Evolutionary conservation across 805 yeast species (phyloP).

Genomic region (Metschnikowia lochheadii): DNA sequence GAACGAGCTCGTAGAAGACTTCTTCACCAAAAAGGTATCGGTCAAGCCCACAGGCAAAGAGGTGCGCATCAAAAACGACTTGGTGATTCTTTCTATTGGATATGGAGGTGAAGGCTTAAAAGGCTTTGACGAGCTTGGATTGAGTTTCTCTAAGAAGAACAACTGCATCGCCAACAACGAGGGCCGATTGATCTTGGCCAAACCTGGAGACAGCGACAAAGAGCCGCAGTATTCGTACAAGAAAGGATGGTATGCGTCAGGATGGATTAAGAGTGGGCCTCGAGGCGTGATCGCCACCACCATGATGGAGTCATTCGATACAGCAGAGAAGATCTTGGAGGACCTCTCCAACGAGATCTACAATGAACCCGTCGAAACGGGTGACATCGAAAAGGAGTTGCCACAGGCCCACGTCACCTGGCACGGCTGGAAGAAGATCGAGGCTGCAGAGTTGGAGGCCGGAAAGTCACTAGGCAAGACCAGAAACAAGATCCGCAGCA

Average conservation of each 20-base stretch:
- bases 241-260: constrained; percentile 68
- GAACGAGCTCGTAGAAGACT: constrained; percentile 43
- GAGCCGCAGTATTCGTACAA: constrained; percentile 22
- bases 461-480: constrained; percentile 51
- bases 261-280: constrained; percentile 89
- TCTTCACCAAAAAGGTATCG: constrained; percentile 19
- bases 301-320: constrained; percentile 75
- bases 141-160: constrained; percentile 22
- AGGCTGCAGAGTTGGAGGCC: constrained; percentile 45
- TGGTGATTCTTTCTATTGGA: constrained; percentile 80
- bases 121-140: constrained; percentile 47
- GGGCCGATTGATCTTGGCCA: constrained; percentile 27
- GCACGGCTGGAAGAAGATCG: constrained; percentile 63
- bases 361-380: constrained; percentile 17
- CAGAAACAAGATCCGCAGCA: constrained; percentile 52
- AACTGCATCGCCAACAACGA: constrained; percentile 31
- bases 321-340: constrained; percentile 60
- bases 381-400: constrained; percentile 10
- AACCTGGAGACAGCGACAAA: constrained; percentile 13
- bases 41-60: constrained; percentile 35
- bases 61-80: constrained; percentile 45
- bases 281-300: constrained; percentile 89
- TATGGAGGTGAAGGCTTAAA: constrained; percentile 63
- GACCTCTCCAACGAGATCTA: constrained; percentile 44
- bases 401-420: constrained; percentile 42